phyloP scores from a whole-genome alignment of 2,329 filamentous ascomycete species.

The Colletotrichum spaethianum region DNA sequence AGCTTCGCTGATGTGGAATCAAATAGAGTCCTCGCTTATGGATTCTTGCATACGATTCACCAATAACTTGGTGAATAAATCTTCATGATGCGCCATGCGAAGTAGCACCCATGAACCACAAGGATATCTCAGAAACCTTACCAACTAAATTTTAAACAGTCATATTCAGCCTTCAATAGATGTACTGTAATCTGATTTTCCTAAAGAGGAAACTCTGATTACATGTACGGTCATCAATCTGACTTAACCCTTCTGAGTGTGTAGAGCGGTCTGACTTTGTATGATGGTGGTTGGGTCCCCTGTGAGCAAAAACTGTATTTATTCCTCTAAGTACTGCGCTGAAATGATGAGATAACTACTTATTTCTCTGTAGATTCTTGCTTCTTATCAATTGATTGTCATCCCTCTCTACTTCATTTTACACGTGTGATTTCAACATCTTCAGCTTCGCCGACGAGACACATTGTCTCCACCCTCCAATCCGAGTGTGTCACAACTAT shows the following conservation, averaged over 20 bases:
- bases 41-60: too few species aligned
- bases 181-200: slow-evolving; percentile 2
- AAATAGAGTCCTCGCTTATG: background rate
- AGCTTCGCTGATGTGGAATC: background rate
- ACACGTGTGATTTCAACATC: background rate
- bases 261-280: background rate
- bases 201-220: slow-evolving; percentile 31
- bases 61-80: too few species aligned
- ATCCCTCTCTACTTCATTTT: background rate
- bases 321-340: background rate
- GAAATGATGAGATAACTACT: background rate
- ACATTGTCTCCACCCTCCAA: background rate
- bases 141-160: background rate
- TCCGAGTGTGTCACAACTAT: background rate
- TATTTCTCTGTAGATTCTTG: background rate
- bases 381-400: background rate
- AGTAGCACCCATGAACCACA: background rate
- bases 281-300: too few species aligned
- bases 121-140: background rate
- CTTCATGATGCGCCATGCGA: too few species aligned
- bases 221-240: background rate
- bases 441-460: background rate
- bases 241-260: too few species aligned
- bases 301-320: background rate
- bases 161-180: background rate